These are phyloP conservation scores for Podospora appendiculata DNA, from an alignment of 495 filamentous ascomycete species.

Conservation along the genomic window DNA sequence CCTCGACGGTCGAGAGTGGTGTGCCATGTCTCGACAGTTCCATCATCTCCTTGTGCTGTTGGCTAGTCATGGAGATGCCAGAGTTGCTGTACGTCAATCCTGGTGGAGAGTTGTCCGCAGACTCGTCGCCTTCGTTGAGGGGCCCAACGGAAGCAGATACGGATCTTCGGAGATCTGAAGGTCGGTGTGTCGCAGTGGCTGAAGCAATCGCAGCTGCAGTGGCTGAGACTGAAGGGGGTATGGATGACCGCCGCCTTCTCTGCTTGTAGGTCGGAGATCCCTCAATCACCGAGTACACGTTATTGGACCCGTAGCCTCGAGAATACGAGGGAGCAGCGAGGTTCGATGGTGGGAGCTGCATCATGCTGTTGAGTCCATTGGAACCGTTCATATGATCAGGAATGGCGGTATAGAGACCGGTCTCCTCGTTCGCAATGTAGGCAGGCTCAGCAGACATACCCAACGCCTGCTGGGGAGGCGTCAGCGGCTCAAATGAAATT, in stretches of 20 bases:
- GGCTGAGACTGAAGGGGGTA: constrained; percentile 64
- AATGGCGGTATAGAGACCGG: constrained; percentile 88
- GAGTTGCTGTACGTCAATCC: constrained; percentile 59
- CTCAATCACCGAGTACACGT: constrained; percentile 92
- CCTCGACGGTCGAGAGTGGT: constrained; percentile 72
- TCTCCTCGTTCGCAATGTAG: constrained; percentile 96
- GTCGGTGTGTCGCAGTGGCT: constrained; percentile 50
- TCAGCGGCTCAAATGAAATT: constrained; percentile 92
- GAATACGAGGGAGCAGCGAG: constrained; percentile 69
- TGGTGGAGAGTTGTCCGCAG: constrained; percentile 59
- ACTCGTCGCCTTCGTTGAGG: constrained; percentile 68
- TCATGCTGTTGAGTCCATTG: constrained; percentile 68
- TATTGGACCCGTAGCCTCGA: constrained; percentile 64
- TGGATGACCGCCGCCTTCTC: constrained; percentile 82
- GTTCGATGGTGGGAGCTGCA: constrained; percentile 85
- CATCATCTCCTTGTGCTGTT: constrained; percentile 70
- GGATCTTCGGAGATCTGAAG: constrained; percentile 84
- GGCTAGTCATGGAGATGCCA: constrained; percentile 42
- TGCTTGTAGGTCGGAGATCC: constrained; percentile 99
- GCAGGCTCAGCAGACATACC: constrained; percentile 78
- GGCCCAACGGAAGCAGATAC: constrained; percentile 86
- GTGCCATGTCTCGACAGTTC: constrained; percentile 84
- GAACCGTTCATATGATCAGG: constrained; percentile 61
- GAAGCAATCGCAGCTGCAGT: constrained; percentile 55
- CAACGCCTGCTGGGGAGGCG: constrained; percentile 82